These are phyloP conservation scores for Microdochium bolleyi DNA, from an alignment of 2,329 filamentous ascomycete species.

Conservation along the genomic window DNA sequence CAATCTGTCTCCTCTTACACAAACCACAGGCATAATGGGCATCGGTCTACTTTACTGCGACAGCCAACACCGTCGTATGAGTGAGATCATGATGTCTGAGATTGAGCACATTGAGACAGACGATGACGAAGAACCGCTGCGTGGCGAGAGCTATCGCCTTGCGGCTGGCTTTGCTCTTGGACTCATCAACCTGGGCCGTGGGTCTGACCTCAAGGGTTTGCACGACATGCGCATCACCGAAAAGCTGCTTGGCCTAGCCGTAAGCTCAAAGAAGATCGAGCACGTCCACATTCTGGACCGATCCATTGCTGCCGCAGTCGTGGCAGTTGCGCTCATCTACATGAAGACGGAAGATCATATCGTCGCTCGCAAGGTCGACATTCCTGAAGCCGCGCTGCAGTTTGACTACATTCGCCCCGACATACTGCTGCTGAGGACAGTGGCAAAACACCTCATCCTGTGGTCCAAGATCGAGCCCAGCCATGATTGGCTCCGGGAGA, in stretches of 20 bases:
- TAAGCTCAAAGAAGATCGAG: slow-evolving; percentile 83
- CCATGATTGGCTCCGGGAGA: slow-evolving; percentile 66
- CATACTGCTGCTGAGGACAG: slow-evolving; percentile 79
- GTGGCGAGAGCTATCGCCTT: slow-evolving; percentile 92
- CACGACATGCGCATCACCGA: slow-evolving; percentile 93
- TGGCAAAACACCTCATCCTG: slow-evolving; percentile 85
- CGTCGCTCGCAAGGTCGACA: slow-evolving; percentile 84
- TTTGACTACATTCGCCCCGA: slow-evolving; percentile 96
- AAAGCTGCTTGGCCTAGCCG: slow-evolving; percentile 75
- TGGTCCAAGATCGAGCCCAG: slow-evolving; percentile 77
- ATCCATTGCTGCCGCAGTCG: slow-evolving; percentile 84
- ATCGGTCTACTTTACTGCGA: slow-evolving; percentile 91
- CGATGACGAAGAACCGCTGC: slow-evolving; percentile 76
- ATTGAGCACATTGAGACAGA: slow-evolving; percentile 77
- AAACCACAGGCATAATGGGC: slow-evolving; percentile 95
- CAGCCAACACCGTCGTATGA: slow-evolving; percentile 96
- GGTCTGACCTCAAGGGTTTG: slow-evolving; percentile 76
- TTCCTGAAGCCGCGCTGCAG: slow-evolving; percentile 81
- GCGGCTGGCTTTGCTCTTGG: slow-evolving; percentile 91
- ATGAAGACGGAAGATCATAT: slow-evolving; percentile 92
- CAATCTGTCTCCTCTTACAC: slow-evolving; percentile 85
- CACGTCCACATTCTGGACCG: slow-evolving; percentile 89
- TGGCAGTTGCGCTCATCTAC: slow-evolving; percentile 85
- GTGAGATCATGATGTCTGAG: slow-evolving; percentile 96
- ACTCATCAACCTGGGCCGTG: slow-evolving; percentile 90